These are phyloP conservation scores for Kwoniella pini DNA, from an alignment of 768 basidiomycete genomes.

Conservation along the genomic window DNA sequence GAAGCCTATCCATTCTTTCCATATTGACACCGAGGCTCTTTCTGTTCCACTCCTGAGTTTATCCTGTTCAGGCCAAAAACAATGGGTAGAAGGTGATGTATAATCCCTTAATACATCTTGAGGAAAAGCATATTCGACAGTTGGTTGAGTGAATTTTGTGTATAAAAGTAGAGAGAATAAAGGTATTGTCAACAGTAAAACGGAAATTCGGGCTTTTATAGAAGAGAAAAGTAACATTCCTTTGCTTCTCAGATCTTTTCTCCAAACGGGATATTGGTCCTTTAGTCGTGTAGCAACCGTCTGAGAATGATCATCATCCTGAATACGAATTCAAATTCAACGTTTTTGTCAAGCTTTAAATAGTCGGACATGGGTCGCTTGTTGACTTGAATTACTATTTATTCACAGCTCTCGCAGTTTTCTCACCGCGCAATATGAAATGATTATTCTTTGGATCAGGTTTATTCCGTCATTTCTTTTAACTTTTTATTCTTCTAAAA, in stretches of 20 bases:
- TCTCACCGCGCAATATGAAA: neutral
- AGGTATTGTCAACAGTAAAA: neutral
- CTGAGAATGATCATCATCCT: no score
- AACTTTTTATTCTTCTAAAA: neutral
- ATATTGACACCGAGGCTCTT: neutral
- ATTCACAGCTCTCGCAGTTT: slow-evolving; percentile 1
- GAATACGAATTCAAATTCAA: no score
- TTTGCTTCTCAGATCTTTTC: neutral
- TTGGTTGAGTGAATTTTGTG: neutral
- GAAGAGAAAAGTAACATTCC: neutral
- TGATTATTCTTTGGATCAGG: neutral
- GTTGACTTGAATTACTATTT: no score
- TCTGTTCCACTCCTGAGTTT: neutral
- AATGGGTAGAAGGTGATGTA: slow-evolving; percentile 23
- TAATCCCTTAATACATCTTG: slow-evolving; percentile 18
- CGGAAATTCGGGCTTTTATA: neutral
- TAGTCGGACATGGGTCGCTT: no score
- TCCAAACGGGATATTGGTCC: neutral
- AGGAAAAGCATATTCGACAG: slow-evolving; percentile 11
- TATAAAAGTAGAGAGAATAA: neutral
- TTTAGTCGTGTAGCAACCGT: no score
- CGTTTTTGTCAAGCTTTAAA: no score
- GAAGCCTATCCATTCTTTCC: slow-evolving; percentile 11
- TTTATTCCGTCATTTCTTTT: neutral
- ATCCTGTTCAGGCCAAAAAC: slow-evolving; percentile 19